Percentiles rank a stretch among this genome's conserved stretches.
Conservation (phyloP, 73 alveolate genomes). For the Paramecium octaurelia region DNA sequence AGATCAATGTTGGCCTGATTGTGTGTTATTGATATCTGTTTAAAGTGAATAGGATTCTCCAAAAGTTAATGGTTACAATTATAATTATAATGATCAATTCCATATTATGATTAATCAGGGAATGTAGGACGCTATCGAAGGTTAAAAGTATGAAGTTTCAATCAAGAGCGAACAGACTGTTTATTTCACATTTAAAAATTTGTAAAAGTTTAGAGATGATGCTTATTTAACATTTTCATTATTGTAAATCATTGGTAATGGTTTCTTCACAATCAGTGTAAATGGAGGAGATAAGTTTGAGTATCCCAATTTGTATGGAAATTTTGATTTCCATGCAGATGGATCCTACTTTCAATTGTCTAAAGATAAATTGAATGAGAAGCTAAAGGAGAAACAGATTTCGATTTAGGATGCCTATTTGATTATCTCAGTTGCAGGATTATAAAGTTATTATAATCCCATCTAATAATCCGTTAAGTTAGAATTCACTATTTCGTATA, state of each 20-base stretch:
- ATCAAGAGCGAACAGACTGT: background rate
- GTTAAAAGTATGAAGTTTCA: background rate
- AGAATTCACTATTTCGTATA: background rate
- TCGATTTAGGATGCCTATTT: slow-evolving; percentile 19
- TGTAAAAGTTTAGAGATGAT: background rate
- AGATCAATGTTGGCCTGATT: slow-evolving; percentile 35
- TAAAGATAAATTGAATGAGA: background rate
- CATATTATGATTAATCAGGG: background rate
- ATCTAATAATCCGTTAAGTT: background rate
- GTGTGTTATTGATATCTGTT: background rate
- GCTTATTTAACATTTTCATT: background rate
- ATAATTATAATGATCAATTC: background rate
- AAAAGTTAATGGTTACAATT: background rate
- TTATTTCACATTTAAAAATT: slow-evolving; percentile 25
- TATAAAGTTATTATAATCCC: background rate
- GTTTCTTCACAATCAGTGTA: background rate
- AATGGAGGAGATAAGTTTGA: background rate
- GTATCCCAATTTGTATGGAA: background rate
- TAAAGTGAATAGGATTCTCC: background rate
- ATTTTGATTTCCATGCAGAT: slow-evolving; percentile 41
- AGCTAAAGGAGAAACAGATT: background rate
- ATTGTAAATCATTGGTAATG: background rate
- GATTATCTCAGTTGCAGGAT: background rate
- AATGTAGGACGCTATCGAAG: background rate
- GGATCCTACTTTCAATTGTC: background rate